Evolutionary conservation across 164 flowering plant genomes (phyloP), one percentile per base, ranked within the genome.

Genomic region (Nymphaea thermarum): DNA sequence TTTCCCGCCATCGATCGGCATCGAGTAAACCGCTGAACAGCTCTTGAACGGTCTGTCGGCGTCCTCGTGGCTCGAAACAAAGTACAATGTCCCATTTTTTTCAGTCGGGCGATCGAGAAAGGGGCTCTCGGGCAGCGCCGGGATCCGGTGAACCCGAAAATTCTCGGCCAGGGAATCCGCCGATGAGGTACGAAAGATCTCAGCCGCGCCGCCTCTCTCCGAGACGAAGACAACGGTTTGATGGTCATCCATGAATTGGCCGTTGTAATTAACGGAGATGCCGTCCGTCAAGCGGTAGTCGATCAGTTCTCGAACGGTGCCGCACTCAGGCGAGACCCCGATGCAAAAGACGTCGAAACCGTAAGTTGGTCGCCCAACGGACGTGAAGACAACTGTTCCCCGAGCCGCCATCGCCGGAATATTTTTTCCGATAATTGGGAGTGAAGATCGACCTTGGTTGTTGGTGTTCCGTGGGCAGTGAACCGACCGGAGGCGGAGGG

Each of bases 331-430:
- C 62, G 73, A 63, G 36, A 83, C 78, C 8, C 65, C 43, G 66
- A 82, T 63, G 72, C 86, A 80, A 79, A 86, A 91, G 55, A 88
- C 47, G 73, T 91, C 97, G 79, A 91, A 91, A 69, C 97, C 97
- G 77, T 84, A 91, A 62, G 73, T 6, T 14, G 82, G 68, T 2
- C 89, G 67, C 70, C 97, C 89, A 12, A 87, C 78, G 60, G 86
- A 73, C 78, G 85, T 47, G 87, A 86, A 87, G 65, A 84, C 62
- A 66, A 87, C 62, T 62, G 86, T 83, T 43, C 96, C 96, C 7
- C 7, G 16, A 45, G 42, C 16, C 64, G 42, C 42, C 64, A 61
- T 61, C 6, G 2, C 55, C 55, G 53, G 36, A 25, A 25, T 25
- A 25, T 25, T 25, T 25, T 25, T 25, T 25, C 36, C 36, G 36